phyloP scores from a whole-genome alignment of 768 basidiomycete genomes.

The Leccinum longicurvipes region DNA sequence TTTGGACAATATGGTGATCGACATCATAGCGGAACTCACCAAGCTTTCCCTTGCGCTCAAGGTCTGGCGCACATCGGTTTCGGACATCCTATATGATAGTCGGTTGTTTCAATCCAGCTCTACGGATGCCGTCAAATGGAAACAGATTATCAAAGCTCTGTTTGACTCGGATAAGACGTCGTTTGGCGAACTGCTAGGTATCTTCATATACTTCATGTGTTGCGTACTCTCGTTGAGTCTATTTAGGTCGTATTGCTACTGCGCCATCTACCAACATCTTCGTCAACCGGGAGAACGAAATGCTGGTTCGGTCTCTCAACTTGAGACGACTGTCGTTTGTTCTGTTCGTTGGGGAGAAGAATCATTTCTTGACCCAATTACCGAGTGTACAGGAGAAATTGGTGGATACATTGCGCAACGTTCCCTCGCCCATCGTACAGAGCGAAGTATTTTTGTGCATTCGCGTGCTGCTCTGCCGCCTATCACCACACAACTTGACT shows the following conservation, averaged over 20 bases:
- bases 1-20: constrained; percentile 61
- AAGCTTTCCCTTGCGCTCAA: constrained; percentile 74
- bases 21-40: constrained; percentile 75
- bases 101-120: constrained; percentile 79
- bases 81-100: constrained; percentile 80
- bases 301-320: constrained; percentile 79
- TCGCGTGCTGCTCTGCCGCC: constrained; percentile 83
- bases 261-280: constrained; percentile 95
- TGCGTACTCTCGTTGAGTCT: constrained; percentile 20
- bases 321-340: constrained; percentile 84
- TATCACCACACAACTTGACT: constrained; percentile 86
- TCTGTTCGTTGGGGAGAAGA: constrained; percentile 84
- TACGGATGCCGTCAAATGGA: constrained; percentile 62
- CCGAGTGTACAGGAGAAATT: constrained; percentile 96
- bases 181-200: constrained; percentile 80
- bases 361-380: constrained; percentile 84
- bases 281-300: constrained; percentile 92
- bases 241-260: constrained; percentile 70
- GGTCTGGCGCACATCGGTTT: constrained; percentile 78
- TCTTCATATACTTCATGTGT: constrained; percentile 31
- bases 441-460: constrained; percentile 95
- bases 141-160: constrained; percentile 69
- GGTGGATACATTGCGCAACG: constrained; percentile 84
- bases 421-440: constrained; percentile 79
- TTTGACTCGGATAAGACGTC: constrained; percentile 87